Evolutionary conservation across 139 green algal genomes (phyloP).

Genomic region (Chlorella sp.): DNA sequence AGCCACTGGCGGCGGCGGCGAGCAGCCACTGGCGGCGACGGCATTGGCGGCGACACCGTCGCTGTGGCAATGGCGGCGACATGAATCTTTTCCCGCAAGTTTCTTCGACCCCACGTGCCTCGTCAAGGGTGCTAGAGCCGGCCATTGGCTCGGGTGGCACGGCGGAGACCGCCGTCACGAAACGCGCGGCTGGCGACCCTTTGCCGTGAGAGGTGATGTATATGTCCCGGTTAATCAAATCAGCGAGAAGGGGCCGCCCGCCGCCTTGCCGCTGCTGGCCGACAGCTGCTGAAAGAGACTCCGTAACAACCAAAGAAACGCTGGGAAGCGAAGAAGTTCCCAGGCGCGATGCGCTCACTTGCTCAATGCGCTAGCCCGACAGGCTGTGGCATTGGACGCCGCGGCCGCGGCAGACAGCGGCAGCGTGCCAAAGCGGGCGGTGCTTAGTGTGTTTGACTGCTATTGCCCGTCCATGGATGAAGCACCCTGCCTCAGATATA

Average conservation of each 20-base stretch:
- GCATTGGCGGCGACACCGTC: background rate
- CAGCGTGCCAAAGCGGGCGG: too few relatives aligned
- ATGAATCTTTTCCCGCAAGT: too few relatives aligned
- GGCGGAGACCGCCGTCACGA: background rate
- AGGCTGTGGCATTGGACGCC: too few relatives aligned
- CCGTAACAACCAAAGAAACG: background rate
- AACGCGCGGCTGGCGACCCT: background rate
- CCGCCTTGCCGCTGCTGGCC: background rate
- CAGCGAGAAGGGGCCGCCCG: too few relatives aligned
- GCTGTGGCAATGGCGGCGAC: background rate
- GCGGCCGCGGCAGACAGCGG: too few relatives aligned
- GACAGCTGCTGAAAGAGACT: background rate
- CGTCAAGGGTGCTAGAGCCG: constrained; percentile 1
- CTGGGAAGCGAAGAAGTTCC: too few relatives aligned
- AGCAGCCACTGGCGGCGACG: background rate
- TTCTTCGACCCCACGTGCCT: background rate
- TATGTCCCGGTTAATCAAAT: too few relatives aligned
- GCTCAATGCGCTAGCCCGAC: too few relatives aligned
- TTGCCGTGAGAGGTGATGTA: background rate
- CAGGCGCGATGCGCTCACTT: too few relatives aligned
- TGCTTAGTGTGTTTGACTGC: too few relatives aligned
- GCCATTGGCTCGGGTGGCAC: background rate
- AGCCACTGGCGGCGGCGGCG: background rate
- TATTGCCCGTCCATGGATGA: too few relatives aligned
- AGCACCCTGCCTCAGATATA: too few relatives aligned